Base-by-base conservation (phyloP, 441 rosid species). In the Bocquillonia castaneifolia region DNA sequence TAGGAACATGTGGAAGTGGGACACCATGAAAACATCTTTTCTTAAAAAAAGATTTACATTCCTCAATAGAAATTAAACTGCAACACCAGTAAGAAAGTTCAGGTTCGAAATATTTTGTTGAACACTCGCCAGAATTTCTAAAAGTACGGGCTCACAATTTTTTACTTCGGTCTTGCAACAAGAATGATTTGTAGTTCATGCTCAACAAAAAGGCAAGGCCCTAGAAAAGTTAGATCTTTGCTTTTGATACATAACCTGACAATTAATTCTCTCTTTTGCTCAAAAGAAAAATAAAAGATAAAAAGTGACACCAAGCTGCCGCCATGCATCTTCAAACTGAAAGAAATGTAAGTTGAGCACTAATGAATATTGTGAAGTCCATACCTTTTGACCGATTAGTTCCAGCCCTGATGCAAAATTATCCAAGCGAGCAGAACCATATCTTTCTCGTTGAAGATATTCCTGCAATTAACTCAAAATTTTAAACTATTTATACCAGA, bases 321-420 rank as follows among this genome's bases (percentile, higher is more conserved):
- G 28, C 34, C 34, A 50, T 42, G 47, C 62, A 61, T 31, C 65
- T 48, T 14, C 18, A 59, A 58, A 26, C 53, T 18, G 7, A 5
- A 53, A 36, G 32, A 28, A 58, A 52, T 53, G 56, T 28, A n/a
- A 31, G 32, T 17, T 17, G 23, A 54, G 60, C 14, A 34, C 42
- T 45, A 9, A 66, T 54, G 44, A 69, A 50, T 29, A 18, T 45
- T 22, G 25, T 23, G 60, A 71, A 45, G 54, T 23, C 57, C 68
- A 26, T 74, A 80, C 99, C 98, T 94, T 94, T 71, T 86, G 83
- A 52, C 96, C 92, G 74, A 90, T 89, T 63, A 94, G 79, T 81
- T 92, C 97, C 78, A 94, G 87, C 63, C 97, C 98, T 40, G 96
- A 84, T 6, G 98, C 94, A 74, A 87, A 92, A 81, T 91, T 86